Conservation (phyloP, 495 filamentous ascomycete species). For the Neurospora cerealis region DNA sequence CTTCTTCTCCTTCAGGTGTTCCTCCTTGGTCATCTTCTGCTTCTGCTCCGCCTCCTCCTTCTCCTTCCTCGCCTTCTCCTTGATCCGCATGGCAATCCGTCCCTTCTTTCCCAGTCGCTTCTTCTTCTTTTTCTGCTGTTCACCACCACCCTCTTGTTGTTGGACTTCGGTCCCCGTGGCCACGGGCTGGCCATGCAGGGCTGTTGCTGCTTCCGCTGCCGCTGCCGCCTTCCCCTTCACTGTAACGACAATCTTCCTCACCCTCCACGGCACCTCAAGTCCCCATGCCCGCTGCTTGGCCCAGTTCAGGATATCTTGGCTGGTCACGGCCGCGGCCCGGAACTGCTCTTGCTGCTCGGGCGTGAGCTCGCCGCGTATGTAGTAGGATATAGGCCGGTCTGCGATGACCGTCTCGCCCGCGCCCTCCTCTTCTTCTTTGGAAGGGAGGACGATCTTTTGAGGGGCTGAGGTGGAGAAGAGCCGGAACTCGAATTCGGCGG, state of each 20-base stretch:
- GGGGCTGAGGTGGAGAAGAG: conserved; percentile 38
- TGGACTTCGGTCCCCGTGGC: not conserved
- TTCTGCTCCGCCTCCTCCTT: conserved; percentile 17
- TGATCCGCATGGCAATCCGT: conserved; percentile 35
- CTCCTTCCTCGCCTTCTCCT: conserved; percentile 23
- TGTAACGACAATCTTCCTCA: conserved; percentile 26
- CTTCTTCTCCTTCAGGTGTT: conserved; percentile 43
- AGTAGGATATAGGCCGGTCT: conserved; percentile 32
- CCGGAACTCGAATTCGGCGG: conserved; percentile 40
- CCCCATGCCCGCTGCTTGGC: conserved; percentile 39
- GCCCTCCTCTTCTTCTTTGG: conserved; percentile 14
- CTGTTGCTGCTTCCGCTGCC: not conserved
- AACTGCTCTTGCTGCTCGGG: conserved; percentile 23
- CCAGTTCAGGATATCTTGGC: conserved; percentile 30
- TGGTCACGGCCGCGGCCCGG: conserved; percentile 32
- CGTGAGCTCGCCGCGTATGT: conserved; percentile 29
- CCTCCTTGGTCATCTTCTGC: conserved; percentile 32
- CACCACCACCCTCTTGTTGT: not conserved
- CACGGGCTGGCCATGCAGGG: not conserved
- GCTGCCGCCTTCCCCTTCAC: not conserved
- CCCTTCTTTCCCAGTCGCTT: conserved; percentile 44
- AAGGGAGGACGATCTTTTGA: conserved; percentile 25
- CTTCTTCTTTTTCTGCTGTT: conserved; percentile 23
- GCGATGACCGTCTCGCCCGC: conserved; percentile 30
- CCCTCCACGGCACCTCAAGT: conserved; percentile 45